Evolutionary conservation across 208 protist genomes (phyloP), one percentile per base, ranked within the genome.

Genomic region (Trypanosoma congolense): DNA sequence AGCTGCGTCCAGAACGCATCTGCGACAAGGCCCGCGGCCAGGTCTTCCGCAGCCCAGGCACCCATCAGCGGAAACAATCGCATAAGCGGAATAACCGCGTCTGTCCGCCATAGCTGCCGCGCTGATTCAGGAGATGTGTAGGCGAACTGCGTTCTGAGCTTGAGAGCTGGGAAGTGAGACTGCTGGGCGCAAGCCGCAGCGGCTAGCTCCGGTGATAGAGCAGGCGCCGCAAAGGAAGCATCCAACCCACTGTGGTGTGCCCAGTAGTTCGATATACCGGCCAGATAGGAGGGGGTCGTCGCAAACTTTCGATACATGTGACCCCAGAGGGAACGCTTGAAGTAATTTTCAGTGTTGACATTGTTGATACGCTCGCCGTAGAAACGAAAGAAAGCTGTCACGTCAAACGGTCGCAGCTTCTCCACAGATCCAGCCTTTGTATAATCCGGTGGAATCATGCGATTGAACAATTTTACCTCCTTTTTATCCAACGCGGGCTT

Each of bases 231-330:
- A 41, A 70, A 47, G 18, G 56, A 50, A 16, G 65, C 41, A 53
- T 90, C 70, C 24, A 95, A 61, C 19, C 81, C 83, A 45, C 58
- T 74, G 57, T 91, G 65, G 9, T 73, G 71, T 0, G 88, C 83
- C 88, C 88, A 95, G 65, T 95, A 95, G 44, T 80, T 76, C 26
- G 88, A 95, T 24, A 65, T 70, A 40, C 57, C 48, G 28, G 70
- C 59, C 16, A 95, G 74, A 66, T 91, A 95, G 16, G 65, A 61
- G 22, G 88, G 78, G 62, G 84, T 53, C 18, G 82, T 83, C 24
- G 78, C 84, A 60, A 85, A 80, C 71, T 89, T 90, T 44, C 84
- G 83, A 50, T 82, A 95, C 33, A 87, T 56, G 60, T 95, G 81
- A 25, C 65, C 88, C 73, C 73, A 89, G 44, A 95, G 53, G 12